Evolutionary conservation across 495 filamentous ascomycete species (phyloP), one percentile per base, ranked within the genome.

Genomic region (Glarea lozoyensis): DNA sequence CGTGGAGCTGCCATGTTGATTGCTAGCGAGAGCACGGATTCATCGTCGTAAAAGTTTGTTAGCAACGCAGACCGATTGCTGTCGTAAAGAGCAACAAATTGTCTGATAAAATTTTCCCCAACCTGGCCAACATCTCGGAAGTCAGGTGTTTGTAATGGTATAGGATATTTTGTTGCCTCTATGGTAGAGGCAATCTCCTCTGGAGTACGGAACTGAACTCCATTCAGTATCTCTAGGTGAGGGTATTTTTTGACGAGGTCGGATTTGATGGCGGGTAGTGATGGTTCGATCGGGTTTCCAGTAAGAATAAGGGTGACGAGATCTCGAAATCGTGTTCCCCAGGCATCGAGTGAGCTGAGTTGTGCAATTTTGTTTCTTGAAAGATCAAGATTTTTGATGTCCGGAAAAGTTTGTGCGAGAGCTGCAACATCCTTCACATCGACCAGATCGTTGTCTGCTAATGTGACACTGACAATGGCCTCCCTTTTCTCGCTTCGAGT

Each of bases 201-300:
- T 0, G 75, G 68, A 0, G 82, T 82, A 30, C 86, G 75, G 18
- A 89, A 78, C 53, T 81, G 71, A 9, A 75, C 63, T 38, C 76
- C 76, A 56, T 89, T 86, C 43, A 96, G 61, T 24, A 74, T 73
- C 36, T 75, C 74, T 6, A 98, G 69, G 25, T 69, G 76, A 2
- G 88, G 88, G 56, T 82, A 97, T 79, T 88, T 88, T 40, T 77
- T 75, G 19, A 84, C 62, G 52, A 94, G 65, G n/a, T 88, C 82
- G 15, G 75, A 60, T 44, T 75, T 72, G 60, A 82, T 86, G 2
- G 79, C 70, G 24, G 75, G 67, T 16, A 67, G 53, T 20, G 42
- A 40, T n/a, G 66, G 58, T 36, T 76, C 76, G 46, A 94, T 68
- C 0, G 87, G 86, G 54, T 86, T 94, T 32, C 76, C 82, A 5